Percentiles rank a stretch among this genome's conserved stretches.
These are phyloP conservation scores for Sporobolomyces roseus DNA, from an alignment of 768 basidiomycete species.

Conservation along the genomic window DNA sequence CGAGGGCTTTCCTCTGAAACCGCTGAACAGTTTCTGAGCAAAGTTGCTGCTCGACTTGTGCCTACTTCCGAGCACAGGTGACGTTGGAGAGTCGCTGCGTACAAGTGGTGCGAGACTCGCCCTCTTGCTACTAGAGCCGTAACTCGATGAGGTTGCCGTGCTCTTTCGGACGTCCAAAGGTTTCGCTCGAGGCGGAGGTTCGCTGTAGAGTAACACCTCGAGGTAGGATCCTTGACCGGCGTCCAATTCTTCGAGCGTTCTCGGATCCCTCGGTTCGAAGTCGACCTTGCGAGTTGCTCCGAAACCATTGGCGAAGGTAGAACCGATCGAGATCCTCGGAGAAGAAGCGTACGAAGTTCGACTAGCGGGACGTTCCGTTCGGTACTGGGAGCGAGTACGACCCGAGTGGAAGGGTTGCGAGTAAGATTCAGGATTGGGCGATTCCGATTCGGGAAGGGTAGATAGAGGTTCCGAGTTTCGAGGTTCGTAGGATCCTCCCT, in stretches of 20 bases:
- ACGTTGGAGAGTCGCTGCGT: conserved; percentile 3
- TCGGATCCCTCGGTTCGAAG: conserved; percentile 21
- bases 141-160: background rate
- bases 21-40: conserved; percentile 17
- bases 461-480: background rate
- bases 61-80: background rate
- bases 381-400: background rate
- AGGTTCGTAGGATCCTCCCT: background rate
- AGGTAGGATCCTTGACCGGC: conserved; percentile 20
- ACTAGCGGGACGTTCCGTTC: background rate
- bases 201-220: conserved; percentile 29
- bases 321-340: conserved; percentile 13
- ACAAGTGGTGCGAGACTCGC: background rate
- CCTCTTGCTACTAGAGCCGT: background rate
- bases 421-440: background rate
- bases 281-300: conserved; percentile 2
- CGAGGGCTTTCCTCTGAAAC: background rate
- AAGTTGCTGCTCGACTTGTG: background rate
- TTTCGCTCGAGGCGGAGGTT: background rate
- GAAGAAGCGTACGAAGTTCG: conserved; percentile 4
- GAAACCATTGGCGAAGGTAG: conserved; percentile 13
- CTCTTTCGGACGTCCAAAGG: conserved; percentile 4
- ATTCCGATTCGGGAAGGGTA: background rate
- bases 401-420: background rate
- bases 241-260: conserved; percentile 19